These are phyloP conservation scores for Craterostigma plantagineum DNA, from an alignment of 257 asterid genomes.

Conservation along the genomic window DNA sequence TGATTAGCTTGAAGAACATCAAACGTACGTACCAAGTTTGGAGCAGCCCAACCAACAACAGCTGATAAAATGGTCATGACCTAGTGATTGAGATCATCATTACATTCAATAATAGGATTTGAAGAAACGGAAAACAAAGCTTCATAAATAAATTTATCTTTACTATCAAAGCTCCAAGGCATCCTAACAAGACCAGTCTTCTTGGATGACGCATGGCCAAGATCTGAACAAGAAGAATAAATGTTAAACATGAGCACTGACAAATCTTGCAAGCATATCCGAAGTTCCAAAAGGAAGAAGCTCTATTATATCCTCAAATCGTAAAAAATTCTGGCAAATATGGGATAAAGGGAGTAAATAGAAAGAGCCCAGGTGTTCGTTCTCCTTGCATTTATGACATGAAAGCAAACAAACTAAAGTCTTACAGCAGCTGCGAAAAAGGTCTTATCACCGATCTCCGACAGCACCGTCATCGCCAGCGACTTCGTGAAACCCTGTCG, in stretches of 20 bases:
- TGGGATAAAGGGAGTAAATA: not conserved
- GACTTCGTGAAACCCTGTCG: slow-evolving; percentile 81
- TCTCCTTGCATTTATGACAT: not conserved
- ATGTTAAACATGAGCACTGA: slow-evolving; percentile 8
- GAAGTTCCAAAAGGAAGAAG: not conserved
- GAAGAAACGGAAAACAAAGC: slow-evolving; percentile 4
- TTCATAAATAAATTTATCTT: slow-evolving; percentile 14
- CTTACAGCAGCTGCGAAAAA: slow-evolving; percentile 94
- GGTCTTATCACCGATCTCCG: slow-evolving; percentile 93
- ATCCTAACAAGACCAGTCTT: slow-evolving; percentile 75
- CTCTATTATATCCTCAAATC: too few relatives aligned
- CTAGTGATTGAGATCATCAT: slow-evolving; percentile 19
- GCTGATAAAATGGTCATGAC: slow-evolving; percentile 92
- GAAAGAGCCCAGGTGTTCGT: not conserved
- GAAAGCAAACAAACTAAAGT: not conserved
- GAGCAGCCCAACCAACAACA: slow-evolving; percentile 99
- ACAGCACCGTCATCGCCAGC: slow-evolving; percentile 78
- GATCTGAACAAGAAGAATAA: slow-evolving; percentile 27
- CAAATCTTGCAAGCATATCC: not conserved
- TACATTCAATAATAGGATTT: slow-evolving; percentile 3
- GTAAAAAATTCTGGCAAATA: too few relatives aligned
- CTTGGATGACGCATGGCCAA: slow-evolving; percentile 98
- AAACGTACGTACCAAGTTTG: slow-evolving; percentile 61
- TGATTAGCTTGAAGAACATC: slow-evolving; percentile 3
- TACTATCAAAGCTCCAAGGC: slow-evolving; percentile 90